Evolutionary conservation across 495 filamentous ascomycete species (phyloP).

Genomic region (Entonaema liquescens): DNA sequence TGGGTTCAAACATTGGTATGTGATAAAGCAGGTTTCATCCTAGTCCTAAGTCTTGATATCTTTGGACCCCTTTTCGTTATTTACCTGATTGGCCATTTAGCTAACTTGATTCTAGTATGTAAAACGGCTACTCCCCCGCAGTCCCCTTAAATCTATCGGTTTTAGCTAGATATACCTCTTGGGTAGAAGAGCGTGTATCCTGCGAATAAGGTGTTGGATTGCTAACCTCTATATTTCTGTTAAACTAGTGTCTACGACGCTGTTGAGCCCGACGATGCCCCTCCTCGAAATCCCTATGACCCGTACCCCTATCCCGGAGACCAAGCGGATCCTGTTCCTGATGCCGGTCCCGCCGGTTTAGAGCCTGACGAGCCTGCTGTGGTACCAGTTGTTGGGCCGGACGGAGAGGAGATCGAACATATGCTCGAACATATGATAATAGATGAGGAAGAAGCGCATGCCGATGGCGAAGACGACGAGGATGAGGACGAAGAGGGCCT

Average conservation of each 20-base stretch:
- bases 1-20: slow-evolving; percentile 25
- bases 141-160: not conserved
- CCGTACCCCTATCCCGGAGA: not conserved
- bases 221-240: not conserved
- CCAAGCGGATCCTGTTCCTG: too few species aligned
- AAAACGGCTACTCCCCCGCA: not conserved
- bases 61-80: not conserved
- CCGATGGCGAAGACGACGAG: not conserved
- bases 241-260: not conserved
- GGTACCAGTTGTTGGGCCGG: too few species aligned
- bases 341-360: too few species aligned
- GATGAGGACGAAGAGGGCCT: not conserved
- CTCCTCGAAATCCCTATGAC: not conserved
- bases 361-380: too few species aligned
- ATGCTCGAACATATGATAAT: not conserved
- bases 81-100: not conserved
- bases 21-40: not conserved
- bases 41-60: too few species aligned
- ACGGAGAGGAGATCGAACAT: too few species aligned
- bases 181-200: not conserved
- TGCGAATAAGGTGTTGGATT: not conserved
- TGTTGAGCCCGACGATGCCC: not conserved
- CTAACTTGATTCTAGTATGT: not conserved
- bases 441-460: not conserved
- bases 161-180: not conserved